Percentiles rank a stretch among this genome's conserved stretches.
Evolutionary conservation across 495 filamentous ascomycete genomes (phyloP).

Genomic region (Talaromyces nanjingensis): DNA sequence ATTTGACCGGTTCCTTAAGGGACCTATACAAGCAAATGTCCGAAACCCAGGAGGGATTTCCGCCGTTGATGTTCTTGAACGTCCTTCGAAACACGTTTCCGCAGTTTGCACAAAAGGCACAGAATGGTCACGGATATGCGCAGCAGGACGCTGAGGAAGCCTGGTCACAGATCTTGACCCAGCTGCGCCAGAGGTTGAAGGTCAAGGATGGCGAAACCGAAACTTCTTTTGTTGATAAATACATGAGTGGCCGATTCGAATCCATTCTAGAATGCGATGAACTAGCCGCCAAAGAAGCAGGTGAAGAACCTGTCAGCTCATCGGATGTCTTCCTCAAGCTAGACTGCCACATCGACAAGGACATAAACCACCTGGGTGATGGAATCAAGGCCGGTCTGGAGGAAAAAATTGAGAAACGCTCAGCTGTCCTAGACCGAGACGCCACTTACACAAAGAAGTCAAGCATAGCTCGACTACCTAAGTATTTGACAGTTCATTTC

Average conservation of each 20-base stretch:
- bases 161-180: slow-evolving; percentile 92
- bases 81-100: slow-evolving; percentile 75
- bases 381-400: slow-evolving; percentile 73
- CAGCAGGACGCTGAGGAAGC: slow-evolving; percentile 98
- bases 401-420: slow-evolving; percentile 87
- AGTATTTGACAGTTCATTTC: slow-evolving; percentile 94
- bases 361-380: slow-evolving; percentile 84
- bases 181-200: slow-evolving; percentile 73
- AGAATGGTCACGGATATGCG: slow-evolving; percentile 74
- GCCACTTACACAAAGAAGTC: slow-evolving; percentile 84
- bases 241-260: slow-evolving; percentile 73
- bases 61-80: slow-evolving; percentile 78
- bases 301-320: slow-evolving; percentile 58
- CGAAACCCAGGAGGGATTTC: slow-evolving; percentile 81
- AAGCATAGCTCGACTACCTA: slow-evolving; percentile 79
- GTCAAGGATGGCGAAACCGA: slow-evolving; percentile 47
- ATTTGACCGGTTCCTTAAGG: slow-evolving; percentile 73
- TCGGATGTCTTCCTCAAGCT: slow-evolving; percentile 85
- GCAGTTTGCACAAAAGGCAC: slow-evolving; percentile 87
- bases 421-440: slow-evolving; percentile 67
- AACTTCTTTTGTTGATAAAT: slow-evolving; percentile 80
- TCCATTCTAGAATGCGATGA: slow-evolving; percentile 80
- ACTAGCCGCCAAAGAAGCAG: slow-evolving; percentile 62
- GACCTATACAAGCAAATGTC: slow-evolving; percentile 93
- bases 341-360: slow-evolving; percentile 82